Conservation (phyloP, 140 eudicot genomes). For the Stevia rebaudiana region DNA sequence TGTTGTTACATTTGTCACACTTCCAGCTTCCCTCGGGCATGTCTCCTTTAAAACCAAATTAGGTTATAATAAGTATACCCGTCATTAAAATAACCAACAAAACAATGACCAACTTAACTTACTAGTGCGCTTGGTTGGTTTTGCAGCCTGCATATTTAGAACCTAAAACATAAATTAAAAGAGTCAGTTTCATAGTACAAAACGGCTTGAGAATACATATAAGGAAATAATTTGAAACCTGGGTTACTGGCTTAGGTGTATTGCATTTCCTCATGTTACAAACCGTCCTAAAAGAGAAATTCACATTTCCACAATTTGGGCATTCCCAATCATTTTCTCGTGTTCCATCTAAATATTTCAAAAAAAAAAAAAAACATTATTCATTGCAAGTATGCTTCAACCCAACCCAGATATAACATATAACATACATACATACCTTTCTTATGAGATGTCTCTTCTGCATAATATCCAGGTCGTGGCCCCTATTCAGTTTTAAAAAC, state of each 20-base stretch:
- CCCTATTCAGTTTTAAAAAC: conserved; percentile 39
- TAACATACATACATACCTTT: too few relatives aligned
- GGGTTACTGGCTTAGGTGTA: conserved; percentile 83
- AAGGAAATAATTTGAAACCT: conserved; percentile 36
- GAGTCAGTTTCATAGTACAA: not conserved
- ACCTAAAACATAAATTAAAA: not conserved
- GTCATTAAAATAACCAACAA: not conserved
- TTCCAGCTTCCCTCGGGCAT: conserved; percentile 98
- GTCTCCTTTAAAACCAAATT: conserved; percentile 44
- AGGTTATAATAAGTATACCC: not conserved
- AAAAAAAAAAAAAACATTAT: not conserved
- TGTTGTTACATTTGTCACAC: conserved; percentile 82
- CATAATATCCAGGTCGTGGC: conserved; percentile 65
- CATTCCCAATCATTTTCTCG: conserved; percentile 94
- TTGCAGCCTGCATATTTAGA: conserved; percentile 44
- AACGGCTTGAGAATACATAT: not conserved
- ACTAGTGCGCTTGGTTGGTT: conserved; percentile 48
- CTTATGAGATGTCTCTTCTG: conserved; percentile 52
- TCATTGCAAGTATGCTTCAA: not conserved
- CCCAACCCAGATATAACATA: not conserved
- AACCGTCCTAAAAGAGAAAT: conserved; percentile 84
- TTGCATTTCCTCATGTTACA: conserved; percentile 99
- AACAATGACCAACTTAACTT: conserved; percentile 33
- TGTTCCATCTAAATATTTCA: conserved; percentile 47
- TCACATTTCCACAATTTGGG: conserved; percentile 93